Evolutionary conservation across 2,329 filamentous ascomycete species (phyloP).

Genomic region (Lachnellula hyalina): DNA sequence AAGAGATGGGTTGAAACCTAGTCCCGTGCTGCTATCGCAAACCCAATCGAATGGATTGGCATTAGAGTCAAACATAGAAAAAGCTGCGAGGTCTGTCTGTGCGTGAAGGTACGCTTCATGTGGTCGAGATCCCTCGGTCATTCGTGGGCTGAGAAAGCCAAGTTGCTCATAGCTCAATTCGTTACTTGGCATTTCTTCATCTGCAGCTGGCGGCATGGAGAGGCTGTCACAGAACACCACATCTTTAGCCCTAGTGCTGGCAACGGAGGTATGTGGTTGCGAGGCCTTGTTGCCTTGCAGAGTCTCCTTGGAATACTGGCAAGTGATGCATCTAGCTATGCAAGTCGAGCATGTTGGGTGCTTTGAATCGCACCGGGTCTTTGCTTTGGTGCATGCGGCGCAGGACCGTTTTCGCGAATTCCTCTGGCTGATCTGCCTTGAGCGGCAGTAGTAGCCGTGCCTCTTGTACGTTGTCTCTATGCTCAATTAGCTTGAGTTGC

Average conservation of each 20-base stretch:
- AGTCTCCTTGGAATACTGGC: background rate
- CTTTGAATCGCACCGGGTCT: slow-evolving; percentile 1
- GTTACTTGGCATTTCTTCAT: too few species aligned
- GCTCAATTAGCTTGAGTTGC: background rate
- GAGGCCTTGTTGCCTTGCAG: background rate
- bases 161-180: too few species aligned
- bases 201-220: background rate
- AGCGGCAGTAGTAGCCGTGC: slow-evolving; percentile 1
- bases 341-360: background rate
- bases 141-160: too few species aligned
- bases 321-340: background rate
- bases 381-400: background rate
- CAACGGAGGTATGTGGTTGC: background rate
- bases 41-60: too few species aligned
- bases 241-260: background rate
- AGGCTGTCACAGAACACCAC: background rate
- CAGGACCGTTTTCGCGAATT: background rate
- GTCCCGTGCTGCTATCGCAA: too few species aligned
- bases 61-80: too few species aligned
- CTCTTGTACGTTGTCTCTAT: background rate
- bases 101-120: too few species aligned
- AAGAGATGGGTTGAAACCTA: too few species aligned
- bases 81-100: too few species aligned
- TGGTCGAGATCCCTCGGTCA: too few species aligned
- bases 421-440: background rate